Evolutionary conservation across 176 grass and related monocot genomes (phyloP), one percentile per base, ranked within the genome.

Genomic region (Raddia guianensis): DNA sequence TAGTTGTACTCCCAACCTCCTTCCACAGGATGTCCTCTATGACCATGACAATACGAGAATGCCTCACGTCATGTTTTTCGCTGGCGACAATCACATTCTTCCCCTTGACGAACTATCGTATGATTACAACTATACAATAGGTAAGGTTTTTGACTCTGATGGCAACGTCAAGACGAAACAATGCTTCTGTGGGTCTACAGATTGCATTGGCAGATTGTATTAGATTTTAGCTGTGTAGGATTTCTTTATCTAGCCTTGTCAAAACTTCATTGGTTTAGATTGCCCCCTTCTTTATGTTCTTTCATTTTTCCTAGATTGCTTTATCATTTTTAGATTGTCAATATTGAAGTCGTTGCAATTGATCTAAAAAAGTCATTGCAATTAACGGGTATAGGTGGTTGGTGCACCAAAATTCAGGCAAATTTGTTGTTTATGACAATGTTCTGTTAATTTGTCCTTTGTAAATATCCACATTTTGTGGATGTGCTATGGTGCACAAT

Each of bases 1-100:
- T 75, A 80, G 78, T 12, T 91, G 91, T 73, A 70, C 63, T 53
- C 79, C 88, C 8, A 94, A 94, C 82, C 79, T 94, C 63, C 86
- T 65, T 49, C 59, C 82, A 43, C 88, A 91, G 21, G 77, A 91
- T 77, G 68, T 94, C 20, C 78, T 94, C 16, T 85, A 83, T 83
- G 88, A 94, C 44, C 91, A 94, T 63, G 88, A 91, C 20, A 68
- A 91, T 47, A 88, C 68, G 46, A 83, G 72, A 9, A 86, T 88
- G 73, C 85, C 88, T 45, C 91, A 91, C 42, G 73, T 91, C 42
- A 81, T 86, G 82, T 47, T 94, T 51, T 94, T 94, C 40, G 88
- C 79, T n/a, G 19, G 5, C 35, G 85, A 88, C 16, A 74, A 88
- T 80, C 2, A 40, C 37, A 88, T 91, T 72, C 85, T 46, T 42